Percentiles rank a stretch among this genome's conserved stretches.
Evolutionary conservation across 306 rosid genomes (phyloP).

Genomic region (Pueraria montana): DNA sequence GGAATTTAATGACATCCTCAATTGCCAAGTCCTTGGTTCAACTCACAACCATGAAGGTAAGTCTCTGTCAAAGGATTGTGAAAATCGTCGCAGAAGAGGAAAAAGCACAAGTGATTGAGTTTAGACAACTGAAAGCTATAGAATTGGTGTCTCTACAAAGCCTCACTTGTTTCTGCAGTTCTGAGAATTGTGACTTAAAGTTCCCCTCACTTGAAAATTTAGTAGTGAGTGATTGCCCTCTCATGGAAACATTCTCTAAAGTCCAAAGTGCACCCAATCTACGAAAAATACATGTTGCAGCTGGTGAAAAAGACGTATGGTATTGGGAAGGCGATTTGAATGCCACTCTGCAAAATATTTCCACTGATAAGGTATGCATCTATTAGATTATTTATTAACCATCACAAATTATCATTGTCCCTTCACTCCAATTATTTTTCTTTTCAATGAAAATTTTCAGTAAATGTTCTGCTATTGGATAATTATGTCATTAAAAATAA

Average conservation of each 20-base stretch:
- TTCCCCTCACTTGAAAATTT: constrained; percentile 16
- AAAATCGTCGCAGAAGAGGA: constrained; percentile 24
- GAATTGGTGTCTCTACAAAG: constrained; percentile 14
- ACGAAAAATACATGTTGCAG: background rate
- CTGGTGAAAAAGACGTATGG: background rate
- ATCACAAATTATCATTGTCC: too few species aligned
- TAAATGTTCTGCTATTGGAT: too few species aligned
- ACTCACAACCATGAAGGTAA: constrained; percentile 12
- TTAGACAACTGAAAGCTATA: background rate
- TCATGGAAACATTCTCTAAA: background rate
- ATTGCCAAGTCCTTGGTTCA: constrained; percentile 26
- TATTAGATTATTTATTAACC: too few species aligned
- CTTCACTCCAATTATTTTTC: too few species aligned
- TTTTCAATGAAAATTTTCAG: too few species aligned
- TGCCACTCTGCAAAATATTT: background rate
- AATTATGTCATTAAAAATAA: too few species aligned
- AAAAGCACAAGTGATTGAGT: background rate
- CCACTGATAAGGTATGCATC: too few species aligned
- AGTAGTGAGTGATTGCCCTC: background rate
- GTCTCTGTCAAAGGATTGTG: background rate
- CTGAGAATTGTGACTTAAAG: background rate
- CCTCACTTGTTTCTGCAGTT: constrained; percentile 10
- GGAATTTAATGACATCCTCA: constrained; percentile 33
- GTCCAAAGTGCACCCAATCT: background rate
- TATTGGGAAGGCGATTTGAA: constrained; percentile 38